Evolutionary conservation across 1,284 basidiomycete genomes (phyloP), one percentile per base, ranked within the genome.

Genomic region (Schizophyllum commune): DNA sequence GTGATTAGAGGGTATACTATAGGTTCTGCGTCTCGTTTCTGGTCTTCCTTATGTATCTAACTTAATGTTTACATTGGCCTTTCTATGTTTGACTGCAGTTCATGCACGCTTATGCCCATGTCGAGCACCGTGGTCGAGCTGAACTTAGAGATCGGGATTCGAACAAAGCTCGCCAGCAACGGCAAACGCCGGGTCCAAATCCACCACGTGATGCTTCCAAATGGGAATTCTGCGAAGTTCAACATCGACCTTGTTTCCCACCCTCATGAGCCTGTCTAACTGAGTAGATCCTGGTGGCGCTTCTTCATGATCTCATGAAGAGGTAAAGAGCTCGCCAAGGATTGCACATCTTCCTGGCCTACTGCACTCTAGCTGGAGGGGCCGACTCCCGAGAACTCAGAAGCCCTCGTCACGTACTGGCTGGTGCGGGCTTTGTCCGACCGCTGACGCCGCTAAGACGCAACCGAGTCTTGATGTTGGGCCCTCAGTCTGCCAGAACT

Each of bases 1-100:
- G 83, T 65, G 87, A 86, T 61, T 56, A 47, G 39, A 13, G 39
- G 9, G 39, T 47, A 17, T 13, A 11, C 39, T 47, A 47, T 47
- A 47, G 39, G 13, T 11, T 47, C 9, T 17, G 9, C 9, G 17
- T 47, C 17, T 9, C 17, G 13, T 3, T 17, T 17, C 17, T 17
- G 17, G 9, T 17, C 13, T 11, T 47, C 9, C 39, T 3, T 17
- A 47, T 47, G 8, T 47, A 47, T 11, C 8, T 11, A 11, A 47
- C 39, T 17, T 47, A 13, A 47, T 47, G 17, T 47, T 13, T 47
- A 47, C 17, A 17, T 17, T 47, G 39, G 39, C 39, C 9, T 47
- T 9, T 27, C 27, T 27, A 27, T 27, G 27, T 27, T 5, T 3
- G 27, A 27, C 27, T 27, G 27, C 27, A 27, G 27, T 27, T 27